Percentiles rank a stretch among this genome's conserved stretches.
Conservation (phyloP, 306 rosid genomes). For the Dryas alaskensis region DNA sequence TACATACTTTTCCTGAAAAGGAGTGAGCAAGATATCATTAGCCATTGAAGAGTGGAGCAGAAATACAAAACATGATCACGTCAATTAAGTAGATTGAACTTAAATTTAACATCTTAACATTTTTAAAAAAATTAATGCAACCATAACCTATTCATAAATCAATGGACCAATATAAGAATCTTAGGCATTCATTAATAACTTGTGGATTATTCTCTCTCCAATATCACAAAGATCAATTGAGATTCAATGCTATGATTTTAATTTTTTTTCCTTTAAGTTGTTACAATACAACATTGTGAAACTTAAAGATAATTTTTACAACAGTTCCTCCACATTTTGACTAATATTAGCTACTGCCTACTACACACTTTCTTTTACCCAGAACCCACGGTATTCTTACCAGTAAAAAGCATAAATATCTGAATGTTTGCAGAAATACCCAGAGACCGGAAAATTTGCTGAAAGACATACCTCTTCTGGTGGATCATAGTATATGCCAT, state of each 20-base stretch:
- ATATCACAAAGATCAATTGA: constrained; percentile 8
- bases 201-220: constrained; percentile 1
- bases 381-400: constrained; percentile 8
- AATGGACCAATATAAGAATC: background rate
- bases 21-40: constrained; percentile 21
- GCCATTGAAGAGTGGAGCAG: constrained; percentile 12
- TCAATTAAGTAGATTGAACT: background rate
- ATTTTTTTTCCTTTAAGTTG: background rate
- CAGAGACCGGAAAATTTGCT: background rate
- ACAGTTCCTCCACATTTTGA: background rate
- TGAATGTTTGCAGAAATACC: background rate
- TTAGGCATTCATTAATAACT: constrained; percentile 2
- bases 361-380: constrained; percentile 20
- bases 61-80: constrained; percentile 12
- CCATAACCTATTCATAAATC: background rate
- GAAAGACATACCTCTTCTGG: constrained; percentile 79
- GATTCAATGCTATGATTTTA: constrained; percentile 14
- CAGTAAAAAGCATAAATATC: background rate
- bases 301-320: background rate
- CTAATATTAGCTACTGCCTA: background rate
- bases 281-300: background rate
- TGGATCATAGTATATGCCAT: constrained; percentile 93
- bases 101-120: constrained; percentile 7
- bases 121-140: constrained; percentile 12
- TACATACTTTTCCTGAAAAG: constrained; percentile 69